Evolutionary conservation across 2,329 filamentous ascomycete species (phyloP), one percentile per base, ranked within the genome.

Genomic region (Aureobasidium mangrovei): DNA sequence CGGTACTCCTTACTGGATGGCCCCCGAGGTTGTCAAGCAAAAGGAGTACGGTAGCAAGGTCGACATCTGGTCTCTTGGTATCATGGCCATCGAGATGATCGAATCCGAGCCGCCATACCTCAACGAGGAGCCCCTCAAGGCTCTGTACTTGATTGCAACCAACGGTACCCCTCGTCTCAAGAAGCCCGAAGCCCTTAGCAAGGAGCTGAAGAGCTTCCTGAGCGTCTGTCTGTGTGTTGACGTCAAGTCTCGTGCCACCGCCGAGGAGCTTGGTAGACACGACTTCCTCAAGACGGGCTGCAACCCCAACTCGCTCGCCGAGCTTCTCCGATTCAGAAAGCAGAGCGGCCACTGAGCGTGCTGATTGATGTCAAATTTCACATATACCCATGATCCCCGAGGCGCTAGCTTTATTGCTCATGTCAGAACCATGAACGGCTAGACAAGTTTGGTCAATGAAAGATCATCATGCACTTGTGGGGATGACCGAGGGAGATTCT

Each of bases 61-160:
- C 59, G 93, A 98, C 67, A 95, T 97, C 67, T 98, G 93, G 93
- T 96, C 91, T 31, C 77, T 98, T 58, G 93, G 93, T 66, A 98
- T 98, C 73, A 98, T 97, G 93, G 91, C 93, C 27, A 97, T 98
- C 65, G 93, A 98, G 73, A 96, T 98, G 93, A 97, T 97, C 66
- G 93, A 98, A 70, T 95, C 89, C 18, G 93, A 98, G 71, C 93
- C 93, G 4, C 93, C 93, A 0, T 98, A 98, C 70, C 81, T 97
- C 36, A 97, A 97, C 72, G 93, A 97, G 72, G 91, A 97, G 71
- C 93, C 93, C 0, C 81, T 98, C 55, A 97, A 97, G 77, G 93
- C 93, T 6, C 80, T 98, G 44, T 98, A 95, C 70, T 81, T 98
- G 58, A 98, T 98, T 68, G 93, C 93, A 45, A 98, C 93, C 54